These are phyloP conservation scores for Plectosphaerella sp. DNA, from an alignment of 2,329 filamentous ascomycete genomes.

Conservation along the genomic window DNA sequence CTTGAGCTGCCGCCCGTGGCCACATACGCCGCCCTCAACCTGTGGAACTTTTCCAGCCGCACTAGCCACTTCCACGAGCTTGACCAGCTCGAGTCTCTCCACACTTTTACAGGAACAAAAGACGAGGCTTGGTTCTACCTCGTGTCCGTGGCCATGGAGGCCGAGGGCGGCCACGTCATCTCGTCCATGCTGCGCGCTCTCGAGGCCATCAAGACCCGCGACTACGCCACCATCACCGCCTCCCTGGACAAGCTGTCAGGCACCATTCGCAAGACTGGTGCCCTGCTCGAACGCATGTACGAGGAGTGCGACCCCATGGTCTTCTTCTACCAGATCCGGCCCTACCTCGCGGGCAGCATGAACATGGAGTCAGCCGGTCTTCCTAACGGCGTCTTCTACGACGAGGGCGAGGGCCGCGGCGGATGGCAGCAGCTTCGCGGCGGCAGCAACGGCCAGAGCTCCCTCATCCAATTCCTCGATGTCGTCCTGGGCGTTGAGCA, in stretches of 20 bases:
- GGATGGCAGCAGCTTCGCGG: conserved; percentile 77
- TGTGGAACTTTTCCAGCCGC: conserved; percentile 80
- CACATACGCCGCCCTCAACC: conserved; percentile 80
- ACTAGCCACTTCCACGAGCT: conserved; percentile 55
- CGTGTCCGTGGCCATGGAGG: conserved; percentile 86
- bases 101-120: conserved; percentile 82
- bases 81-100: conserved; percentile 64
- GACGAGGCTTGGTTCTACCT: conserved; percentile 96
- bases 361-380: conserved; percentile 86
- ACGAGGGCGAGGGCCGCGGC: conserved; percentile 62
- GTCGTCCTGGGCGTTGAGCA: conserved; percentile 82
- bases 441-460: conserved; percentile 90
- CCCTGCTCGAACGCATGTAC: conserved; percentile 76
- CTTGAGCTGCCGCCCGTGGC: conserved; percentile 82
- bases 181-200: conserved; percentile 76
- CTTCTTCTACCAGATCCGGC: conserved; percentile 86
- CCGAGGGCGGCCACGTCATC: conserved; percentile 69
- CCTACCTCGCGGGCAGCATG: conserved; percentile 85
- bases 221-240: conserved; percentile 55
- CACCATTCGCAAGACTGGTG: conserved; percentile 64
- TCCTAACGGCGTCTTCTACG: conserved; percentile 79
- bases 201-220: conserved; percentile 56
- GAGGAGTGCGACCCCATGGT: conserved; percentile 81
- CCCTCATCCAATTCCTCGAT: conserved; percentile 90
- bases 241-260: conserved; percentile 62